Evolutionary conservation across 164 flowering plant species (phyloP).

Genomic region (Kalanchoe fedtschenkoi): DNA sequence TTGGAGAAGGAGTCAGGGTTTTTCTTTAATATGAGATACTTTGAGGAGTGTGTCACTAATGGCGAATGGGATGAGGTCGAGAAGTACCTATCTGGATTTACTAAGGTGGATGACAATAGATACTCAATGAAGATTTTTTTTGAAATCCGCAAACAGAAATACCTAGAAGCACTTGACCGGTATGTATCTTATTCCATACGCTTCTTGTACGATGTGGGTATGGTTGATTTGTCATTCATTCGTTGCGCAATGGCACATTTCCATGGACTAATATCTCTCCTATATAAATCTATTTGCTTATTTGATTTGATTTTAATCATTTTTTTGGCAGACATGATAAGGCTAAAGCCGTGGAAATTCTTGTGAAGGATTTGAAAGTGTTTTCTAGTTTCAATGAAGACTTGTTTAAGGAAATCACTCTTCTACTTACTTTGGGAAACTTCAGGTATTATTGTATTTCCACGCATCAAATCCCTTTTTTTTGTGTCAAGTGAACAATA

Average conservation of each 20-base stretch:
- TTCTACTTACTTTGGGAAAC: constrained; percentile 22
- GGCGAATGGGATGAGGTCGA: constrained; percentile 39
- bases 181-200: constrained; percentile 5
- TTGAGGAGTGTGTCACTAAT: constrained; percentile 22
- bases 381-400: constrained; percentile 24
- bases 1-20: constrained; percentile 27
- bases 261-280: neutral
- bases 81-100: constrained; percentile 32
- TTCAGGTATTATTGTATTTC: constrained; percentile 14
- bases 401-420: constrained; percentile 20
- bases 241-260: too few species aligned
- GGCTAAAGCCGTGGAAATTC: constrained; percentile 22
- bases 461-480: neutral
- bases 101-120: constrained; percentile 36
- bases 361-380: constrained; percentile 22
- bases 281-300: neutral
- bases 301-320: too few species aligned
- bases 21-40: constrained; percentile 27
- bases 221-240: too few species aligned
- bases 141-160: constrained; percentile 37
- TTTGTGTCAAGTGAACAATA: neutral
- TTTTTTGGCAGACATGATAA: constrained; percentile 15
- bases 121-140: constrained; percentile 30
- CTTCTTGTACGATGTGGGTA: neutral
- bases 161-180: constrained; percentile 46